Base-by-base conservation (phyloP, 75 land plant species). In the Selaginella moellendorffii region DNA sequence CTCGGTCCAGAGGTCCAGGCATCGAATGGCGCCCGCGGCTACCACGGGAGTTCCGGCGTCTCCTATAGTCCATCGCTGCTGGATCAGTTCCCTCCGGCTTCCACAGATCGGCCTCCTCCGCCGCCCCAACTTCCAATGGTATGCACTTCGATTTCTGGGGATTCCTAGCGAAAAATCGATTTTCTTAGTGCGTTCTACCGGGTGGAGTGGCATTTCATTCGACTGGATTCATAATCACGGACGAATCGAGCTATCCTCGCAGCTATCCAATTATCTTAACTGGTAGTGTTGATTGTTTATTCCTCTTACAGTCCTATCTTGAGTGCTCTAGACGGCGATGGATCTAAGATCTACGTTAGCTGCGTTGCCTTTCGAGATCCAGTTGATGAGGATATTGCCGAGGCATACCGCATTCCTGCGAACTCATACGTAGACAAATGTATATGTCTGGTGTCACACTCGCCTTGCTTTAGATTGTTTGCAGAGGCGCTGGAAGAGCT, bases 281-380 rank as follows among this genome's bases (percentile, higher is more conserved):
- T 20, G 97, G 97, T 90, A 68, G 0, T 46, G 10, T 10, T 18
- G 18, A 10, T 46, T 46, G 10, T 18, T 46, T 46, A 10, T 46
- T 10, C 10, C 51, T 46, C 51, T 46, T 46, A 1, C n/a, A 27
- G 58, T 65, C 26, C 9, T 51, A n/a, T 51, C 2, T 18, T 65
- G 63, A 0, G 20, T 70, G 68, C 84, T n/a, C n/a, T n/a, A 90
- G 98, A 88, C 77, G 98, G 98, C 53, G 96, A 92, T 73, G 98
- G 98, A 1, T 81, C 87, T 2, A 88, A 92, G 75, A 88, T 88
- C 65, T 92, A 88, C 78, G 90, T 92, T 54, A 81, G 87, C 72
- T 92, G 98, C 72, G 85, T 92, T 72, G 90, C 98, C 24, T 92
- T 92, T 74, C 81, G 96, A 24, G 96, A 92, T 76, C 96, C 90